Conservation (phyloP, 116 monocot genomes). For the Papilionanthe hybrid region DNA sequence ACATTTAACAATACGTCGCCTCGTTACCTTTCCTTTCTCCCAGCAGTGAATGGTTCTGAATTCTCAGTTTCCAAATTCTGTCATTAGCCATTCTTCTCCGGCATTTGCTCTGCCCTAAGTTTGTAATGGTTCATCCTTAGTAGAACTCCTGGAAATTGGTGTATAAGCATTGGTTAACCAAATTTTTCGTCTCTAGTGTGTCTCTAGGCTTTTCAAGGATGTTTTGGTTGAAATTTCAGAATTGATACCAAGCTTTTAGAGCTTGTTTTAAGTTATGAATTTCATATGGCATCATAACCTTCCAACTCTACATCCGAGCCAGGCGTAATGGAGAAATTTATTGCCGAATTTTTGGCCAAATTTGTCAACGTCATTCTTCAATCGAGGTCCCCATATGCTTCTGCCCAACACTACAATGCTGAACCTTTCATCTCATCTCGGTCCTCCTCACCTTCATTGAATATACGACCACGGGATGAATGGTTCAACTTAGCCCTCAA, state of each 20-base stretch:
- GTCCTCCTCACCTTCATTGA: constrained; percentile 38
- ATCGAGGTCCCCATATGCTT: constrained; percentile 58
- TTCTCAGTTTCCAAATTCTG: not conserved
- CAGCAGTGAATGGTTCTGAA: not conserved
- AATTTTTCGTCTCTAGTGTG: not conserved
- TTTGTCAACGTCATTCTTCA: constrained; percentile 80
- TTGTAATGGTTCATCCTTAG: not conserved
- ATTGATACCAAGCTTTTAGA: not conserved
- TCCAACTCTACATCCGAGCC: constrained; percentile 36
- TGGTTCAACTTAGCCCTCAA: constrained; percentile 79
- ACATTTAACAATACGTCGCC: too few species aligned
- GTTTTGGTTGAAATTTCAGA: not conserved
- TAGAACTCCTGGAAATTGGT: not conserved
- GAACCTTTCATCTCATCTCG: constrained; percentile 25
- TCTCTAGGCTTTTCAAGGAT: not conserved
- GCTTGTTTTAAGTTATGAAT: too few species aligned
- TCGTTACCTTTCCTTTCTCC: too few species aligned
- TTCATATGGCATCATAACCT: constrained; percentile 27
- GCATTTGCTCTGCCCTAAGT: not conserved
- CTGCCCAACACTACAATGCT: constrained; percentile 48
- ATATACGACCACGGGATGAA: constrained; percentile 52
- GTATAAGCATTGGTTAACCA: not conserved
- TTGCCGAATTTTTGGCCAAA: constrained; percentile 86
- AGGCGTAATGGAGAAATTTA: constrained; percentile 79
- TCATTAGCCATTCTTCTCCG: not conserved